Evolutionary conservation across 2,329 filamentous ascomycete genomes (phyloP), one percentile per base, ranked within the genome.

Genomic region (Nemania serpens): DNA sequence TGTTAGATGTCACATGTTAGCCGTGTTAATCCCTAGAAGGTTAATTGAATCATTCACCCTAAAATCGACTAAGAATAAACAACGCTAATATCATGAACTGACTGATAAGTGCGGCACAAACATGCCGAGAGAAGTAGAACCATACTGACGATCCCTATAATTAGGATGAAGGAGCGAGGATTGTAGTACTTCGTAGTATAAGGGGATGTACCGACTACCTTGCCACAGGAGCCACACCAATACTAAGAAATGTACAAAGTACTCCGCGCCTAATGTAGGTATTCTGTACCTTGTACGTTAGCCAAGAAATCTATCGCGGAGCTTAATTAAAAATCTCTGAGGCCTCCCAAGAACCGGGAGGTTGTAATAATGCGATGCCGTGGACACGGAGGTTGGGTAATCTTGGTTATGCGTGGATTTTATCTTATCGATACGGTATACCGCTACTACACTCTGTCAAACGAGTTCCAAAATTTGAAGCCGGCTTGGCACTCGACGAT

Each of bases 291-390:
- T n/a, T n/a, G n/a, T n/a, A 49, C 29, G 25, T 25, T 49, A 11
- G 56, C 56, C 55, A 58, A 58, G 49, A 43, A 36, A 2, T 11
- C n/a, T 45, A 45, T 36, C 20, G 43, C 37, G 20, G 48, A 61
- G 58, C 58, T 57, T 61, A 51, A 61, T 61, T 12, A 41, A 25
- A 41, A 33, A 33, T 5, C 15, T 34, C 25, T 41, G 54, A 56
- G 54, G 54, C 54, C 54, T 56, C 54, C 54, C 9, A 34, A 15
- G 42, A 45, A 45, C 6, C 13, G 15, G 29, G 47, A 22, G 25
- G 45, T 37, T 37, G 33, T 7, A 50, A n/a, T 36, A 12, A 50
- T 22, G 47, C 47, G 47, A 50, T 22, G 47, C 17, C 25, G 25
- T 7, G 47, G 36, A 18, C 47, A 37, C n/a, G 34, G 3, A 12